Evolutionary conservation across 345 rosid species (phyloP), one percentile per base, ranked within the genome.

Genomic region (Trapa incisa): DNA sequence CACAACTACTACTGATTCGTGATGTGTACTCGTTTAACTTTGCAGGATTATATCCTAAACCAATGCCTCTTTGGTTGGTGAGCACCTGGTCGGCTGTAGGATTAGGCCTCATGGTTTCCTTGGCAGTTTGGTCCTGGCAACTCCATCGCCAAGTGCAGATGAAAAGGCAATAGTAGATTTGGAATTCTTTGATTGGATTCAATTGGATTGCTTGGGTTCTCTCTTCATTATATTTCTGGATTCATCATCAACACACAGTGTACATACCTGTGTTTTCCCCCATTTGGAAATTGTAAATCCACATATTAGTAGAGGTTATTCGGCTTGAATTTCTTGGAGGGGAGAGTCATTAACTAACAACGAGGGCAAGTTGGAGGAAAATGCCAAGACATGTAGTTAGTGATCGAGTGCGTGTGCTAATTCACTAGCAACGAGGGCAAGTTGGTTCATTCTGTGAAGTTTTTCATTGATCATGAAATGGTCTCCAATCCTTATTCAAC

Each of bases 31-130:
- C 2, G 35, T 42, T 68, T 53, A 37, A 42, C 16, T 38, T 33
- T 41, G 29, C 70, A 94, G 99, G 99, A 53, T 76, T 94, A 61
- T 94, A 89, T 76, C 97, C 99, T 47, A 83, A 84, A 6, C 73
- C 83, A 36, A 94, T 94, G 99, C 97, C 97, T 3, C n/a, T 65
- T 35, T 81, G 85, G 96, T 76, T 91, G 86, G 78, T 80, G 50
- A 73, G 77, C 39, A 85, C 89, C 67, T 94, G 97, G 99, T 73
- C 80, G 45, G 77, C 79, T 17, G 76, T 83, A 69, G 99, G 96
- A 65, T 71, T 75, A 58, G 79, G 74, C 37, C 88, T 91, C 6
- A 50, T 86, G 17, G 73, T 74, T 53, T 87, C 84, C 78, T 64
- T 94, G 79, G 74, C 81, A 29, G 50, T 78, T 57, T 94, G 99